phyloP scores from a whole-genome alignment of 176 grass and related monocot genomes.

The Chloris gayana region DNA sequence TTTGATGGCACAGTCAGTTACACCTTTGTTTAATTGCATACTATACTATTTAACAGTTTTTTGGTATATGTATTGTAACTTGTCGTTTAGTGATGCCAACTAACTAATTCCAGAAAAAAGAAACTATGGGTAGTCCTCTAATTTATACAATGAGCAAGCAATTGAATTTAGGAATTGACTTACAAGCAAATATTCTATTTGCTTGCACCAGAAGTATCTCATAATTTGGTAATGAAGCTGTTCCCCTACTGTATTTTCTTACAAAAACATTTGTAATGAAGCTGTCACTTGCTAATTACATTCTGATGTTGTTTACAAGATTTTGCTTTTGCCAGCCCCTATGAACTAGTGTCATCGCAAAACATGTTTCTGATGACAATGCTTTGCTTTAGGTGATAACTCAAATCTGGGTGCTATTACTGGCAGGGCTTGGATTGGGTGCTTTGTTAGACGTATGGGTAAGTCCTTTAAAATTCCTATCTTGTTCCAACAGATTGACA shows the following conservation, averaged over 20 bases:
- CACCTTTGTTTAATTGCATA: slow-evolving; percentile 27
- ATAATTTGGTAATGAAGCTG: neutral
- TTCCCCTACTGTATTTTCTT: too few relatives aligned
- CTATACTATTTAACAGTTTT: neutral
- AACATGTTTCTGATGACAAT: slow-evolving; percentile 28
- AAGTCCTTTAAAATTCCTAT: slow-evolving; percentile 36
- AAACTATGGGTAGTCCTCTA: neutral
- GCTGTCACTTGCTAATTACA: neutral
- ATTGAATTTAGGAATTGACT: neutral
- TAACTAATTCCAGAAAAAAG: neutral
- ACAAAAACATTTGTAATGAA: slow-evolving; percentile 4
- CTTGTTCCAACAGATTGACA: neutral
- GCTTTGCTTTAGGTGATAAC: slow-evolving; percentile 80
- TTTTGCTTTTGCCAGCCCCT: slow-evolving; percentile 30
- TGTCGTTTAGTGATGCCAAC: neutral
- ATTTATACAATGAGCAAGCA: neutral
- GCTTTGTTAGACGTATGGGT: slow-evolving; percentile 97
- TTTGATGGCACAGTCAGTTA: slow-evolving; percentile 13
- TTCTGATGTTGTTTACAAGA: neutral
- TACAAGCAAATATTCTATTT: neutral
- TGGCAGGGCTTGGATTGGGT: slow-evolving; percentile 87
- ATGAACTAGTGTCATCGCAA: neutral
- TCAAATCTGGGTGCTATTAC: slow-evolving; percentile 88
- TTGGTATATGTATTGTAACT: neutral
- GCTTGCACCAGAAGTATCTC: neutral